Evolutionary conservation across 805 yeast genomes (phyloP).

Genomic region (Candida dendrica): DNA sequence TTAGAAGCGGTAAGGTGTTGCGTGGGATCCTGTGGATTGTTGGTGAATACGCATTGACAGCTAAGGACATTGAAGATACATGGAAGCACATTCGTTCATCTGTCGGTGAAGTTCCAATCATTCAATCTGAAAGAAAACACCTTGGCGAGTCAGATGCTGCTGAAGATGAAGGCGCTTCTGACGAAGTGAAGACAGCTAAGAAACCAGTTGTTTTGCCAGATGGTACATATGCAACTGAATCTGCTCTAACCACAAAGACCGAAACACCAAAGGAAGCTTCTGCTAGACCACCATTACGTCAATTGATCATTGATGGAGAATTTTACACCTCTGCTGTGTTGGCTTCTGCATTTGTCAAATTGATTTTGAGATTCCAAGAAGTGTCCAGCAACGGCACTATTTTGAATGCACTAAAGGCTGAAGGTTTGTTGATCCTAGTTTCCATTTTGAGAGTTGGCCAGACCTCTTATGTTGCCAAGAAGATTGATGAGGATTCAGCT

Average conservation of each 20-base stretch:
- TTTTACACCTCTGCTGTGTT: constrained; percentile 86
- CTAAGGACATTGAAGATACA: constrained; percentile 63
- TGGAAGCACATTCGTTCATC: constrained; percentile 83
- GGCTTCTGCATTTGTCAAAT: constrained; percentile 81
- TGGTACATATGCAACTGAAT: constrained; percentile 97
- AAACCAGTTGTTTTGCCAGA: constrained; percentile 93
- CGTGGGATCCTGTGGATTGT: constrained; percentile 93
- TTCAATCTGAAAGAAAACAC: constrained; percentile 59
- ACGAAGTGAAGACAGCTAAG: constrained; percentile 24
- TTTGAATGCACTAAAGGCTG: constrained; percentile 84
- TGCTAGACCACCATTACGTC: constrained; percentile 69
- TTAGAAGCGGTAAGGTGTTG: constrained; percentile 83
- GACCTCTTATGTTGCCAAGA: constrained; percentile 56
- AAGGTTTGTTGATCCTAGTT: constrained; percentile 88
- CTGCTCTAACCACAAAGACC: constrained; percentile 55
- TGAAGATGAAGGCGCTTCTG: constrained; percentile 21
- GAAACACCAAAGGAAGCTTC: constrained; percentile 24
- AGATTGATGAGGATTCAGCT: constrained; percentile 93
- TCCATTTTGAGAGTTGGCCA: constrained; percentile 86
- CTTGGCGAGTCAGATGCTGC: constrained; percentile 28
- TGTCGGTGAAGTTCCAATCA: constrained; percentile 87
- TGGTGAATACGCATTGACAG: constrained; percentile 83
- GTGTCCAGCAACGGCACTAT: constrained; percentile 46
- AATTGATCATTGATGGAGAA: constrained; percentile 78
- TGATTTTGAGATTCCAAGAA: constrained; percentile 68